A percentile compares a stretch with the other conserved stretches of the same genome.
These are phyloP conservation scores for Vitis hybrid DNA, from an alignment of 177 flowering plant genomes.

Conservation along the genomic window DNA sequence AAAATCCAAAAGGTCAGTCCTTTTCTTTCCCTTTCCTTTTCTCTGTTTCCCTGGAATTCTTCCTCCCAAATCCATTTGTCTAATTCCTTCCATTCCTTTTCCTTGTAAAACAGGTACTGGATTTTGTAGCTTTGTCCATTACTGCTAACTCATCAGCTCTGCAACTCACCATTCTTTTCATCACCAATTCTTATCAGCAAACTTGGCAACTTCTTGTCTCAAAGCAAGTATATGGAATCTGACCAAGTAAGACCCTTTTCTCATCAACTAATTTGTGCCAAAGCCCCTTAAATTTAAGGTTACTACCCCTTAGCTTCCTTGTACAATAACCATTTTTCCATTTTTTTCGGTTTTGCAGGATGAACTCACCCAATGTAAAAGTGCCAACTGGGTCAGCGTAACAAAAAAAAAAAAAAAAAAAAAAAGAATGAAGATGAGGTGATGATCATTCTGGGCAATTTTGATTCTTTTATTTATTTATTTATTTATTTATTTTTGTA, in stretches of 20 bases:
- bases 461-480: not conserved
- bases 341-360: conserved; percentile 19
- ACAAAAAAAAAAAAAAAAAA: not conserved
- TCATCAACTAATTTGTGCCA: no score
- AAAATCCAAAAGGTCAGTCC: conserved; percentile 25
- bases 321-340: not conserved
- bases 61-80: conserved; percentile 7
- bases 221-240: not conserved
- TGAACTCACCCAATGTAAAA: no score
- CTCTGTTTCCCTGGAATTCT: not conserved
- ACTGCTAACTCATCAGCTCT: not conserved
- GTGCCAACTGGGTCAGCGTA: no score
- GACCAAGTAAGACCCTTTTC: no score
- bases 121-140: conserved; percentile 17
- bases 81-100: conserved; percentile 8
- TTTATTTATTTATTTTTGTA: not conserved
- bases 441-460: not conserved
- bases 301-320: no score
- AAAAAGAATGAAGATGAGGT: not conserved
- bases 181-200: not conserved
- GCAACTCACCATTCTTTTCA: conserved; percentile 9
- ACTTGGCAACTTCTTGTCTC: not conserved
- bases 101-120: conserved; percentile 14
- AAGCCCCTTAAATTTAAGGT: no score
- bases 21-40: conserved; percentile 11